Percentiles rank a stretch among this genome's conserved stretches.
phyloP scores from a whole-genome alignment of 2,329 filamentous ascomycete species.

The Fusarium acutatum region DNA sequence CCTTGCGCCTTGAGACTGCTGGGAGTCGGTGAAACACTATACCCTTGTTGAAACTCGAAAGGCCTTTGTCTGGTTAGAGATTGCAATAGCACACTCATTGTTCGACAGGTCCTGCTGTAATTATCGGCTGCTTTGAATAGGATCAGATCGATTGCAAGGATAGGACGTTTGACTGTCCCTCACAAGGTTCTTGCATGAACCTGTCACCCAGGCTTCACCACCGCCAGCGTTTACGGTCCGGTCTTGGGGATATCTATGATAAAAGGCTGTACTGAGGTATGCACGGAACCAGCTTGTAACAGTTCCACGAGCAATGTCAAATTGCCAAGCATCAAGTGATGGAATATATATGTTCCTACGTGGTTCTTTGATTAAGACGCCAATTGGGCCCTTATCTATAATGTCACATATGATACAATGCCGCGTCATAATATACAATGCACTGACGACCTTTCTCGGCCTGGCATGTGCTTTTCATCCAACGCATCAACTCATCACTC shows the following conservation, averaged over 20 bases:
- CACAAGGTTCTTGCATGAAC: background rate
- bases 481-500: slow-evolving; percentile 14
- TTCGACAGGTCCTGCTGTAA: background rate
- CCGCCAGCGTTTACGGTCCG: background rate
- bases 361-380: slow-evolving; percentile 26
- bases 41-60: slow-evolving; percentile 1
- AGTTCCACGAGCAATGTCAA: background rate
- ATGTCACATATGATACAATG: slow-evolving; percentile 48
- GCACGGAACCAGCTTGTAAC: background rate
- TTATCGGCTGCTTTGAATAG: background rate
- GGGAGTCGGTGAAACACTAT: slow-evolving; percentile 2
- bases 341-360: slow-evolving; percentile 3
- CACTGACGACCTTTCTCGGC: slow-evolving; percentile 27
- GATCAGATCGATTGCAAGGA: background rate
- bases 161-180: background rate
- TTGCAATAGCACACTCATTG: background rate
- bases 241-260: background rate
- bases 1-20: background rate
- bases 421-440: slow-evolving; percentile 44
- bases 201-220: background rate
- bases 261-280: background rate
- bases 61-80: background rate
- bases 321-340: background rate
- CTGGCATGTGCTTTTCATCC: slow-evolving; percentile 22
- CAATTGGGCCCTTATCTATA: slow-evolving; percentile 37